A percentile compares a stretch with the other conserved stretches of the same genome.
Conservation (phyloP, 2,329 filamentous ascomycete species). For the Drechmeria coniospora region DNA sequence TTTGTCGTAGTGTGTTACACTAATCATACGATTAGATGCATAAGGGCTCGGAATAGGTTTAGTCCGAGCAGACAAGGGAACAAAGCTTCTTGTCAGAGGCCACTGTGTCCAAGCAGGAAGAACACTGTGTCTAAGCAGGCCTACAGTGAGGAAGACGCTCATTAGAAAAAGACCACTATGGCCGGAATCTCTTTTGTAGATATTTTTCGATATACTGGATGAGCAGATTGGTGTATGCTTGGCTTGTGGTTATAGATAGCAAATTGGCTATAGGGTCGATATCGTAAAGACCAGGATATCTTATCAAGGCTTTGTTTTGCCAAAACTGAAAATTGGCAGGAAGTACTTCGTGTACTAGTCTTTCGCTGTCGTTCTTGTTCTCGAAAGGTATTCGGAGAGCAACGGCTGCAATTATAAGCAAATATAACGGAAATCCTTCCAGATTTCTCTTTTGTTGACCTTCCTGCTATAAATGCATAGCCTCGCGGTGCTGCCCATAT, state of each 20-base stretch:
- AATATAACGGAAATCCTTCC: neutral
- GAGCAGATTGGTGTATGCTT: neutral
- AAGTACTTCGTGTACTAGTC: neutral
- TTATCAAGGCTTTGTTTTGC: slow-evolving; percentile 1
- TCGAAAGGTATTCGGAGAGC: neutral
- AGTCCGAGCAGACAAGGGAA: too few species aligned
- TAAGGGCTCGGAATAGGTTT: too few species aligned
- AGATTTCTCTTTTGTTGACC: neutral
- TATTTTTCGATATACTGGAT: slow-evolving; percentile 2
- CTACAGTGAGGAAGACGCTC: too few species aligned
- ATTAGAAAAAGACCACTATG: too few species aligned
- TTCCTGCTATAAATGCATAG: too few species aligned
- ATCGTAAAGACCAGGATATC: neutral
- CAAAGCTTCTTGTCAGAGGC: too few species aligned
- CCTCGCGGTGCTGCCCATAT: too few species aligned
- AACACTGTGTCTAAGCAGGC: too few species aligned
- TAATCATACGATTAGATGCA: too few species aligned
- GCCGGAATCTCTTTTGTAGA: slow-evolving; percentile 1
- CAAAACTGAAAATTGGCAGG: neutral
- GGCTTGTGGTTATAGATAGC: slow-evolving; percentile 2
- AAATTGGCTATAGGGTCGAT: slow-evolving; percentile 3
- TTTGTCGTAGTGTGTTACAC: too few species aligned
- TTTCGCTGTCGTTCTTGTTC: too few species aligned
- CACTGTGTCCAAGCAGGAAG: too few species aligned
- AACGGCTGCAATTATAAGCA: neutral